Conservation (phyloP, 2,329 filamentous ascomycete species). For the Talaromyces sp. region DNA sequence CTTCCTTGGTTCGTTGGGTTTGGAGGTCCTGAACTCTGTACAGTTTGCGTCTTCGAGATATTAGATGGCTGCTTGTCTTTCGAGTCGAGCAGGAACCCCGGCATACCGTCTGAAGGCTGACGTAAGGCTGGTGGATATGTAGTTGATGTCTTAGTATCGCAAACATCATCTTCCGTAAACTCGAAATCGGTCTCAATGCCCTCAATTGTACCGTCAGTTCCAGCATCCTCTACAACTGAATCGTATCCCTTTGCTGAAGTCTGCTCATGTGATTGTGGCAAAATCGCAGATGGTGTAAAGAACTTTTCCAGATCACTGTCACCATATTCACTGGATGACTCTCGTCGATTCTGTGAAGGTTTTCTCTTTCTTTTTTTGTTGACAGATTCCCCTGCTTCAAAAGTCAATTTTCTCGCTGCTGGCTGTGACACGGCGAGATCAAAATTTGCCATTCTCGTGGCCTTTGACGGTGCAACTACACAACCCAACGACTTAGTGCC, state of each 20-base stretch:
- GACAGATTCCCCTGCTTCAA: background rate
- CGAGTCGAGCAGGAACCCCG: background rate
- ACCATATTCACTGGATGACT: slow-evolving; percentile 28
- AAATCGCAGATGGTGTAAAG: slow-evolving; percentile 24
- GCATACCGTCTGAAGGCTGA: background rate
- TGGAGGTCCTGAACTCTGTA: background rate
- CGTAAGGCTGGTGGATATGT: background rate
- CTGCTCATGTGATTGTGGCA: background rate
- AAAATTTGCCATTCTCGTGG: slow-evolving; percentile 2
- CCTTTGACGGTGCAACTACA: background rate
- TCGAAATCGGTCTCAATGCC: background rate
- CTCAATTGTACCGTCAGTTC: background rate
- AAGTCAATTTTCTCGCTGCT: background rate
- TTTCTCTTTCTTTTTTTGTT: background rate
- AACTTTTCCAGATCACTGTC: slow-evolving; percentile 26
- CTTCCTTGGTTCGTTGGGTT: background rate
- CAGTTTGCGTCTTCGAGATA: background rate
- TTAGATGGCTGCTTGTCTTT: background rate
- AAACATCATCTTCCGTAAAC: background rate
- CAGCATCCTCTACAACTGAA: background rate
- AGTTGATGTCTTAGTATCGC: background rate
- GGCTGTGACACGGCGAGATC: slow-evolving; percentile 4
- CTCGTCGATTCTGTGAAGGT: background rate
- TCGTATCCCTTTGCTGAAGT: background rate
- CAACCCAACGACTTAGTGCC: background rate